A percentile compares a stretch with the other conserved stretches of the same genome.
Evolutionary conservation across 768 basidiomycete genomes (phyloP).

Genomic region (Lentinula lateritia): DNA sequence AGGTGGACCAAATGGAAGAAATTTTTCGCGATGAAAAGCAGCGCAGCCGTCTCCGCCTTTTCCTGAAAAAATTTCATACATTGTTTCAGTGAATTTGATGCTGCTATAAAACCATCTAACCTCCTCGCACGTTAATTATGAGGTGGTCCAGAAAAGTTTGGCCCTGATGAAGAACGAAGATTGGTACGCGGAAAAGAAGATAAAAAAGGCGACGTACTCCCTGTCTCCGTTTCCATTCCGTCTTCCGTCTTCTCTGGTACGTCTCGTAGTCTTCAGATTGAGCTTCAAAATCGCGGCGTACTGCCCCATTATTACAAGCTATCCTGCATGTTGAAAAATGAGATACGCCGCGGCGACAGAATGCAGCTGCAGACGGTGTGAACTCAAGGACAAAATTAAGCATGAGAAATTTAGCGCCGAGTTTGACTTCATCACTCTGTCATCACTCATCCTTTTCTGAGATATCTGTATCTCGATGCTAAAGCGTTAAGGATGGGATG

Average conservation of each 20-base stretch:
- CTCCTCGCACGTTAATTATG: conserved; percentile 72
- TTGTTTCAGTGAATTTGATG: neutral
- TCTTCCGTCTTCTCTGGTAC: conserved; percentile 44
- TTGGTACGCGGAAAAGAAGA: neutral
- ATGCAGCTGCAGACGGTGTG: neutral
- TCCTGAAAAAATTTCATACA: conserved; percentile 38
- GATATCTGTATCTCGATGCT: no score
- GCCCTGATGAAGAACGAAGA: conserved; percentile 39
- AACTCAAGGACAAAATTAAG: neutral
- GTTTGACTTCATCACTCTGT: no score
- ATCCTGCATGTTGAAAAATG: neutral
- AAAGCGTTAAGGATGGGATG: no score
- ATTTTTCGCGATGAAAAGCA: conserved; percentile 91
- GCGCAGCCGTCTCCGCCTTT: conserved; percentile 88
- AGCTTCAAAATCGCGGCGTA: conserved; percentile 12
- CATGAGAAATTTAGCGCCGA: neutral
- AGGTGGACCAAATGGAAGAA: conserved; percentile 76
- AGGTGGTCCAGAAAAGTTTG: conserved; percentile 80
- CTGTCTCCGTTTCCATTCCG: conserved; percentile 76
- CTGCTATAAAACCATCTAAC: conserved; percentile 30
- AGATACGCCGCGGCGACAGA: neutral
- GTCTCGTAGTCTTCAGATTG: conserved; percentile 27
- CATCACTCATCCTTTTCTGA: no score
- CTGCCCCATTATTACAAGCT: neutral
- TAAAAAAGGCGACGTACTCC: conserved; percentile 35